Conservation (phyloP, 2,329 filamentous ascomycete species). For the Penicillium sp. region DNA sequence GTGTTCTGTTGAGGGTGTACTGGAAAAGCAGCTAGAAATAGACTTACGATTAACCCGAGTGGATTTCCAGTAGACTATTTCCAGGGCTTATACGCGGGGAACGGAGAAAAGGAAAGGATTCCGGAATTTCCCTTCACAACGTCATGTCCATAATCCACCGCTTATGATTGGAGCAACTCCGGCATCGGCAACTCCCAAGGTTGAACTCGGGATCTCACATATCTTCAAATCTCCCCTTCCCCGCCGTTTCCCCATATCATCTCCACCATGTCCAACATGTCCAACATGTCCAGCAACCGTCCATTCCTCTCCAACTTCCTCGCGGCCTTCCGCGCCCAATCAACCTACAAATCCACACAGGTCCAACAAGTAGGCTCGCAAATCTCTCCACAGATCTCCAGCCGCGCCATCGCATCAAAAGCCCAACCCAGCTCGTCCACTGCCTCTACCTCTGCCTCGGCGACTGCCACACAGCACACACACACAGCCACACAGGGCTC, state of each 20-base stretch:
- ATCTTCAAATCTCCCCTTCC: neutral
- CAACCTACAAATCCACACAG: constrained; percentile 57
- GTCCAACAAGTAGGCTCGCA: constrained; percentile 36
- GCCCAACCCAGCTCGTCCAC: constrained; percentile 30
- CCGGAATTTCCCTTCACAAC: constrained; percentile 22
- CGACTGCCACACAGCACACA: constrained; percentile 3
- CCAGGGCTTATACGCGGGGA: neutral
- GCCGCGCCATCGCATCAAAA: constrained; percentile 52
- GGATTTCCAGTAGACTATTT: neutral
- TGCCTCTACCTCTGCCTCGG: constrained; percentile 33
- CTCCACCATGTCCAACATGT: neutral
- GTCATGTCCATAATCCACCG: constrained; percentile 22
- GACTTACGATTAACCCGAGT: constrained; percentile 10
- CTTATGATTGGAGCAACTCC: constrained; percentile 19
- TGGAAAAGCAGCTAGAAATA: constrained; percentile 31
- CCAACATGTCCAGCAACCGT: constrained; percentile 63
- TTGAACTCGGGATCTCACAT: constrained; percentile 15
- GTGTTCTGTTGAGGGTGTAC: constrained; percentile 18
- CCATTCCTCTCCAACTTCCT: constrained; percentile 69
- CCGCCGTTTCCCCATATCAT: neutral
- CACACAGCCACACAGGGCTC: constrained; percentile 21
- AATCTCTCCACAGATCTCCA: constrained; percentile 41
- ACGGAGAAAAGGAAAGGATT: constrained; percentile 1
- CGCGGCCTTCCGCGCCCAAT: constrained; percentile 66
- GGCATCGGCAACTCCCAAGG: constrained; percentile 5